phyloP scores from a whole-genome alignment of 768 basidiomycete species.

The Tylopilus sp. region DNA sequence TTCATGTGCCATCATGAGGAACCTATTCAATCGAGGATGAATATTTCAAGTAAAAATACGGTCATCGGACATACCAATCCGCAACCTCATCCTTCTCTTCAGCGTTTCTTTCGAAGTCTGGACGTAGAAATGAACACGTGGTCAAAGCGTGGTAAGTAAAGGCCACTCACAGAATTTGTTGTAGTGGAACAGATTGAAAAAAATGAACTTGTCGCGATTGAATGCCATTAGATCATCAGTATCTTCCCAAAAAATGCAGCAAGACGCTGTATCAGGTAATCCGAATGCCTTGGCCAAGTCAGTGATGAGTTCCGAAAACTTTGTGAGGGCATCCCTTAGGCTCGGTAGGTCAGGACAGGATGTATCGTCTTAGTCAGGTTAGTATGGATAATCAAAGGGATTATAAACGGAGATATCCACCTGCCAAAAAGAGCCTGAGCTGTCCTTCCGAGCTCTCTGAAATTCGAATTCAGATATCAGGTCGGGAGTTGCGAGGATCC shows the following conservation, averaged over 20 bases:
- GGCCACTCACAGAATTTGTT: conserved; percentile 3
- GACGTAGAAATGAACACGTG: background rate
- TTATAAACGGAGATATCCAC: background rate
- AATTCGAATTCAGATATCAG: background rate
- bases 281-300: conserved; percentile 3
- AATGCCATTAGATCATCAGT: conserved; percentile 18
- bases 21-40: conserved; percentile 14
- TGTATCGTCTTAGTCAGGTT: background rate
- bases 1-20: conserved; percentile 28
- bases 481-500: background rate
- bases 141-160: background rate
- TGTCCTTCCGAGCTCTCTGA: background rate
- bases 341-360: background rate
- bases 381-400: background rate
- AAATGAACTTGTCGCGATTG: conserved; percentile 10
- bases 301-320: conserved; percentile 5
- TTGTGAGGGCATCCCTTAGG: background rate
- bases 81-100: conserved; percentile 7
- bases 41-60: background rate
- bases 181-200: conserved; percentile 15
- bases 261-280: background rate
- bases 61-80: conserved; percentile 9
- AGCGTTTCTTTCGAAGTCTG: background rate
- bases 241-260: conserved; percentile 18
- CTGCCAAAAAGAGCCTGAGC: conserved; percentile 10